Evolutionary conservation across 805 yeast genomes (phyloP).

Genomic region (Lipomyces orientalis): DNA sequence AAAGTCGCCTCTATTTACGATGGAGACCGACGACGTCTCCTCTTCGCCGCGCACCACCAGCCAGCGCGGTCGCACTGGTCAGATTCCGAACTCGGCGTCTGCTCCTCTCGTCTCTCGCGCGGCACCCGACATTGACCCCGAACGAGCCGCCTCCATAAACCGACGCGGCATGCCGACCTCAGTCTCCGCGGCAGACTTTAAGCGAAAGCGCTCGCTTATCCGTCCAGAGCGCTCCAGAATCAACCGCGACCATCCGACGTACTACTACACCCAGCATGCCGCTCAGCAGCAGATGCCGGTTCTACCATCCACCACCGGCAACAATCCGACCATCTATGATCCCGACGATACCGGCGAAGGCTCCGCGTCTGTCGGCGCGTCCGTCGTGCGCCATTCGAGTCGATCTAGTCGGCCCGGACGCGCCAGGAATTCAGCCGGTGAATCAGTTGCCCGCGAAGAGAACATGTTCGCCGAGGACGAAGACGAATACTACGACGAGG

Average conservation of each 20-base stretch:
- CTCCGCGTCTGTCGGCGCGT: constrained; percentile 8
- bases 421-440: neutral
- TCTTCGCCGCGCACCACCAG: neutral
- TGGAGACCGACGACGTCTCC: neutral
- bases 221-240: constrained; percentile 80
- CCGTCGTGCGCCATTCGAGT: neutral
- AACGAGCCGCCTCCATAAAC: constrained; percentile 13
- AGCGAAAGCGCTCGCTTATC: constrained; percentile 70
- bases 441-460: neutral
- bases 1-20: neutral
- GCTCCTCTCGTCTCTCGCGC: constrained; percentile 26
- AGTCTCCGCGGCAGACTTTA: constrained; percentile 32
- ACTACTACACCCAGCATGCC: constrained; percentile 74
- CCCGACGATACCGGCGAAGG: constrained; percentile 15
- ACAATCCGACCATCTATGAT: constrained; percentile 55
- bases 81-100: constrained; percentile 27
- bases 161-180: constrained; percentile 26
- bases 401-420: neutral
- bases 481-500: constrained; percentile 15
- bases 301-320: constrained; percentile 74
- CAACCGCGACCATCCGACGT: constrained; percentile 73
- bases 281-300: constrained; percentile 68
- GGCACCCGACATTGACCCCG: constrained; percentile 9
- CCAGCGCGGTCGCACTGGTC: neutral
- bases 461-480: constrained; percentile 6